Evolutionary conservation across 805 yeast genomes (phyloP).

Genomic region (Suhomyces prunicola): DNA sequence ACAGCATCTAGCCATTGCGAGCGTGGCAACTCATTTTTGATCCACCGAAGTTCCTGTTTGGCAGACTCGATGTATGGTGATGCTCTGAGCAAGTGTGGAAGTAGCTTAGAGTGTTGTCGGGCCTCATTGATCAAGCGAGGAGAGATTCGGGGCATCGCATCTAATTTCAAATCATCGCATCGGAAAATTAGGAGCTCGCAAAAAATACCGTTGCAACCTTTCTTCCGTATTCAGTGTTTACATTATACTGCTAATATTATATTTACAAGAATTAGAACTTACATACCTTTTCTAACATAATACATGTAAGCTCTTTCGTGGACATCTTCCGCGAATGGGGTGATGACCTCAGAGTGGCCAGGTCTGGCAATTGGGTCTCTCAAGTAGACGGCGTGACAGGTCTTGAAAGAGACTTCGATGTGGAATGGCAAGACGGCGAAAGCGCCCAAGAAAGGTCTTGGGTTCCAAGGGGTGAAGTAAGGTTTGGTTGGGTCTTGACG

Average conservation of each 20-base stretch:
- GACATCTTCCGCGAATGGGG: slow-evolving; percentile 77
- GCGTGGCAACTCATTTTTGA: slow-evolving; percentile 51
- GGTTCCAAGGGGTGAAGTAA: slow-evolving; percentile 95
- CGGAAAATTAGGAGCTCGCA: neutral
- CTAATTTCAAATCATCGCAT: neutral
- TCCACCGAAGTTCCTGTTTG: slow-evolving; percentile 61
- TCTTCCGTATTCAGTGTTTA: neutral
- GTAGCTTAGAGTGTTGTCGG: slow-evolving; percentile 17
- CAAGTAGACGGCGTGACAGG: slow-evolving; percentile 95
- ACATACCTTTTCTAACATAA: slow-evolving; percentile 72
- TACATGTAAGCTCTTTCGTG: slow-evolving; percentile 96
- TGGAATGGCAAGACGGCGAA: slow-evolving; percentile 91
- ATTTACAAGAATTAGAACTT: slow-evolving; percentile 9
- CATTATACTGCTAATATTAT: slow-evolving; percentile 8
- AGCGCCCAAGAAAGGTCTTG: slow-evolving; percentile 90
- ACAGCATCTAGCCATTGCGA: slow-evolving; percentile 53
- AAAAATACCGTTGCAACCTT: neutral
- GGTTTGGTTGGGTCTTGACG: slow-evolving; percentile 72
- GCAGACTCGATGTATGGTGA: slow-evolving; percentile 41
- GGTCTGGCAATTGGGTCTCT: slow-evolving; percentile 98
- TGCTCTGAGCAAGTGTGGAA: slow-evolving; percentile 34
- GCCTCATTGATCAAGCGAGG: slow-evolving; percentile 28
- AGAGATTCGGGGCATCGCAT: slow-evolving; percentile 32
- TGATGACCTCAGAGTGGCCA: slow-evolving; percentile 90
- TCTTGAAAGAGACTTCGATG: slow-evolving; percentile 81